Evolutionary conservation across 768 basidiomycete species (phyloP).

Genomic region (Saitozyma sp.): DNA sequence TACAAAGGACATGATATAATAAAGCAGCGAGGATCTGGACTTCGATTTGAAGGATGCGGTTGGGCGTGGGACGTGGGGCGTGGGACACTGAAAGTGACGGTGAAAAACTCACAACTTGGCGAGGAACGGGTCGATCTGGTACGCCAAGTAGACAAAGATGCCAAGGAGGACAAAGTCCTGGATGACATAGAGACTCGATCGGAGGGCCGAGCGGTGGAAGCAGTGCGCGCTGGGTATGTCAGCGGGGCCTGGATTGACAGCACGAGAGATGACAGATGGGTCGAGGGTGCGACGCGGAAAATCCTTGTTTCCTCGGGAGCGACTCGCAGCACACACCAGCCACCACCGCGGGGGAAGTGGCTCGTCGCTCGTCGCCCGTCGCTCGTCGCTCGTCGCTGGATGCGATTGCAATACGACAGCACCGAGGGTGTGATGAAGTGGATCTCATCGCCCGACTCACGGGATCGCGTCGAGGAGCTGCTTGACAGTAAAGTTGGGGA

Average conservation of each 20-base stretch:
- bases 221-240: constrained; percentile 64
- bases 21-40: too few relatives aligned
- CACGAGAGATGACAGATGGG: neutral
- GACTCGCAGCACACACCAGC: neutral
- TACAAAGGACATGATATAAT: too few relatives aligned
- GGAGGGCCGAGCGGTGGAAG: constrained; percentile 81
- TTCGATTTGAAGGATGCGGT: too few relatives aligned
- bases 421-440: too few relatives aligned
- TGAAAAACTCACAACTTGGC: constrained; percentile 41
- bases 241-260: neutral
- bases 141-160: constrained; percentile 67
- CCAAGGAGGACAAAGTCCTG: constrained; percentile 75
- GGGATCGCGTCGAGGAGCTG: constrained; percentile 81
- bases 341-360: too few relatives aligned
- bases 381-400: too few relatives aligned
- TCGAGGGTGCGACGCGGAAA: neutral
- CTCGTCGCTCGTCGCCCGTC: too few relatives aligned
- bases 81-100: neutral
- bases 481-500: constrained; percentile 85
- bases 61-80: neutral
- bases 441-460: constrained; percentile 25
- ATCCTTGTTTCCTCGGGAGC: neutral
- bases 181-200: constrained; percentile 71
- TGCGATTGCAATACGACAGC: too few relatives aligned
- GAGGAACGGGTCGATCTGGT: constrained; percentile 63